These are phyloP conservation scores for Venturiaceae sp. DNA, from an alignment of 2,329 filamentous ascomycete species.

Conservation along the genomic window DNA sequence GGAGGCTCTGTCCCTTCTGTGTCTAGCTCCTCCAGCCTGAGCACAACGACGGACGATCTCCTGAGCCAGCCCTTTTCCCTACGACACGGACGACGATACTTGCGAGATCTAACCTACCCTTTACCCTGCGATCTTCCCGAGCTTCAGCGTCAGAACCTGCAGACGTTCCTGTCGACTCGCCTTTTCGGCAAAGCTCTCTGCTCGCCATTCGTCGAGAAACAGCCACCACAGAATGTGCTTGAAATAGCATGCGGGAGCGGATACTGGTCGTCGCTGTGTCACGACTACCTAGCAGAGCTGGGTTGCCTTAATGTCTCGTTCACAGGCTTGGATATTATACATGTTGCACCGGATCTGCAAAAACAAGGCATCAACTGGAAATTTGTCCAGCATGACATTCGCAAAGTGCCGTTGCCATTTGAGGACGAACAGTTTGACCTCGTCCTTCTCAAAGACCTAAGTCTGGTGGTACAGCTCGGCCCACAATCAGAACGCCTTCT, in stretches of 20 bases:
- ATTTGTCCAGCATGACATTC: conserved; percentile 81
- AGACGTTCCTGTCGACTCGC: conserved; percentile 71
- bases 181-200: conserved; percentile 75
- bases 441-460: conserved; percentile 79
- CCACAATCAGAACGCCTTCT: conserved; percentile 44
- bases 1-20: conserved; percentile 16
- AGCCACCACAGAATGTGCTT: conserved; percentile 66
- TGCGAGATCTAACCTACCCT: conserved; percentile 71
- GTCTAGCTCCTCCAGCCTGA: conserved; percentile 26
- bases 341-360: conserved; percentile 54
- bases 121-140: conserved; percentile 80
- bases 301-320: conserved; percentile 66
- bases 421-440: conserved; percentile 74
- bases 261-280: conserved; percentile 83
- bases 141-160: conserved; percentile 76
- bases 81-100: conserved; percentile 73
- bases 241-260: conserved; percentile 83
- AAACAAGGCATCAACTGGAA: conserved; percentile 76
- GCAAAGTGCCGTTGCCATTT: conserved; percentile 67
- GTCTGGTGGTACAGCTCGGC: conserved; percentile 53
- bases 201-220: conserved; percentile 54
- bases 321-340: conserved; percentile 73
- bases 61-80: conserved; percentile 46
- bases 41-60: conserved; percentile 10
- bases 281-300: conserved; percentile 62